Base-by-base conservation (phyloP, 192 early-diverging fungal genomes). In the Cetraspora pellucida region DNA sequence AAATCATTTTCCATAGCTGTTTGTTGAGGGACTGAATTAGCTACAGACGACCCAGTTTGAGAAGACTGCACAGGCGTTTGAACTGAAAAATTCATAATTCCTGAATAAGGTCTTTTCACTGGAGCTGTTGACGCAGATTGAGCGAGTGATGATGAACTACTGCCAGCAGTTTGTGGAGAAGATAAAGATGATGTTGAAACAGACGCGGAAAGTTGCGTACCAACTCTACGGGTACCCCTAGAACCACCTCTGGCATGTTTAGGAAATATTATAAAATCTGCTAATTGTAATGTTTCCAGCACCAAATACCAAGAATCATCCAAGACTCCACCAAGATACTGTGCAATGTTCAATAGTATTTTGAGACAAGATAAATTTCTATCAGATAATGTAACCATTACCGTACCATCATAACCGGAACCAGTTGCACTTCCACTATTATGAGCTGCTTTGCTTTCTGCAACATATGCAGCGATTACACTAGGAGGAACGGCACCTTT, bases 301-400 rank as follows among this genome's bases (percentile, higher is more conserved):
- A 97, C 88, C 43, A 91, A 82, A 77, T 92, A 95, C 97, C 97
- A 99, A 58, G 91, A 86, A 47, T 91, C 81, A 17, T 91, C 93
- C 55, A 99, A 81, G 10, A 89, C 90, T 14, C 89, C 81, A 8
- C 88, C 90, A 69, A 98, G 85, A 28, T 87, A 90, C 81, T 90
- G 84, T 9, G 95, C 89, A 17, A 95, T 86, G 30, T 87, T 83
- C 2, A 96, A 74, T 30, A 95, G 75, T 3, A 91, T 89, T 10
- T 92, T 89, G 27, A 98, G 78, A 58, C 92, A 93, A 57, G 88
- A 85, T 30, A 96, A 79, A 79, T 97, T 95, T 45, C 95, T 88
- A 45, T 93, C 90, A 46, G 87, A 91, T 25, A 97, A 79, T 4
- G 86, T 71, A 58, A 87, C 82, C 14, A 67, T 59, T 28, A 85